Evolutionary conservation across 2,329 filamentous ascomycete genomes (phyloP).

Genomic region (Arthrobotrys sinensis): DNA sequence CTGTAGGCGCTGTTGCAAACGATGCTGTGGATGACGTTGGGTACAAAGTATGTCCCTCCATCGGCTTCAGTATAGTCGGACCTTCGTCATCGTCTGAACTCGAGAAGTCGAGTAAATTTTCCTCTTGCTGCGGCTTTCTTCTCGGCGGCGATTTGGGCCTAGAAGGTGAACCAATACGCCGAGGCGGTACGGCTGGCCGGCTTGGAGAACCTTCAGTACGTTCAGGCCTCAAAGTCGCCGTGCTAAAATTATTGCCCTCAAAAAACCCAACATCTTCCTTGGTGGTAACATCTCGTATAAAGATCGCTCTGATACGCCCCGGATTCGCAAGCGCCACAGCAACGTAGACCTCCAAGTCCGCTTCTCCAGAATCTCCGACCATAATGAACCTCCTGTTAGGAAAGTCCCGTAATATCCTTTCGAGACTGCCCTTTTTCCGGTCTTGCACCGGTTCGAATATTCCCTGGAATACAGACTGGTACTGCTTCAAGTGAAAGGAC

Average conservation of each 20-base stretch:
- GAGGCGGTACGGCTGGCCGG: constrained; percentile 44
- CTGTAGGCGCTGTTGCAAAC: constrained; percentile 25
- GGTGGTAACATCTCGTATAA: constrained; percentile 96
- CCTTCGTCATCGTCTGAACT: constrained; percentile 59
- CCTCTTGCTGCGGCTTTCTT: constrained; percentile 38
- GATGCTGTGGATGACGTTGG: constrained; percentile 47
- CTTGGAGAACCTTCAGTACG: constrained; percentile 38
- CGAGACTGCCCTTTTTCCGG: constrained; percentile 88
- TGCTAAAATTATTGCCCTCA: constrained; percentile 71
- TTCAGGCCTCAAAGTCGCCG: constrained; percentile 25
- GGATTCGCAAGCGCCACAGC: constrained; percentile 90
- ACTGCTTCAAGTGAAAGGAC: constrained; percentile 95
- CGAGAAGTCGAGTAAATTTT: constrained; percentile 46
- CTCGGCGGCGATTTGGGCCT: constrained; percentile 13
- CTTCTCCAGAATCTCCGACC: constrained; percentile 95
- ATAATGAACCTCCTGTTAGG: constrained; percentile 90
- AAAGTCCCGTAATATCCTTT: constrained; percentile 89
- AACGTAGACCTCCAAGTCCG: constrained; percentile 96
- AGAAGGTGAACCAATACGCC: constrained; percentile 61
- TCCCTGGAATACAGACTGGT: constrained; percentile 95
- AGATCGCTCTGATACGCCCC: constrained; percentile 85
- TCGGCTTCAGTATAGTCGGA: constrained; percentile 43
- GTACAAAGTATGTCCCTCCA: constrained; percentile 59
- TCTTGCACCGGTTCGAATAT: constrained; percentile 98
- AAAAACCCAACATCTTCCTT: constrained; percentile 81